Percentiles rank a stretch among this genome's conserved stretches.
phyloP scores from a whole-genome alignment of 2,329 filamentous ascomycete genomes.

The Eutypa lata region DNA sequence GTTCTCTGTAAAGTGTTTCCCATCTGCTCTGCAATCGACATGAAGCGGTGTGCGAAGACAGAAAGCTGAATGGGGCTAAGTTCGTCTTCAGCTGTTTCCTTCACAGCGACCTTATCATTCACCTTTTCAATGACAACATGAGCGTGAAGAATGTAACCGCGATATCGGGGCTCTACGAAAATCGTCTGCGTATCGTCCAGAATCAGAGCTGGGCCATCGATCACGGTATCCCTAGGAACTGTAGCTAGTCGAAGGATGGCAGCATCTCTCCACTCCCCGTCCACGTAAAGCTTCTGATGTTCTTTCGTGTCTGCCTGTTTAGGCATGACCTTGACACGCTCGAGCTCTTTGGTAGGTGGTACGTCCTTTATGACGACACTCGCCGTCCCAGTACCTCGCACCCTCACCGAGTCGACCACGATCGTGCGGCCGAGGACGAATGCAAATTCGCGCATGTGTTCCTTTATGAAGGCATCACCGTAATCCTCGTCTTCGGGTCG shows the following conservation, averaged over 20 bases:
- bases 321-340: no score
- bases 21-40: slow-evolving; percentile 83
- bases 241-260: slow-evolving; percentile 25
- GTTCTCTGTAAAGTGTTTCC: slow-evolving; percentile 74
- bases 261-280: slow-evolving; percentile 22
- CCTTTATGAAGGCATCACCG: slow-evolving; percentile 28
- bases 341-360: no score
- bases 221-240: slow-evolving; percentile 14
- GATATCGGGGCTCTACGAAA: slow-evolving; percentile 52
- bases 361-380: no score
- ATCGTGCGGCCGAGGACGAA: slow-evolving; percentile 37
- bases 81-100: slow-evolving; percentile 42
- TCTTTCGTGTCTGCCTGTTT: no score
- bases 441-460: slow-evolving; percentile 39
- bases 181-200: slow-evolving; percentile 74
- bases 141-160: slow-evolving; percentile 28
- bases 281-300: slow-evolving; percentile 25
- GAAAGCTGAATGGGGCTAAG: slow-evolving; percentile 72
- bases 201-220: slow-evolving; percentile 46
- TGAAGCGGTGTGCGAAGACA: slow-evolving; percentile 77
- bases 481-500: slow-evolving; percentile 30
- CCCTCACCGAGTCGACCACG: slow-evolving; percentile 40
- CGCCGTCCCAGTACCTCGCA: slow-evolving; percentile 34
- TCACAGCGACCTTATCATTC: not conserved
- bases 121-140: slow-evolving; percentile 34